Evolutionary conservation across 306 rosid species (phyloP).

Genomic region (Citrullus amarus): DNA sequence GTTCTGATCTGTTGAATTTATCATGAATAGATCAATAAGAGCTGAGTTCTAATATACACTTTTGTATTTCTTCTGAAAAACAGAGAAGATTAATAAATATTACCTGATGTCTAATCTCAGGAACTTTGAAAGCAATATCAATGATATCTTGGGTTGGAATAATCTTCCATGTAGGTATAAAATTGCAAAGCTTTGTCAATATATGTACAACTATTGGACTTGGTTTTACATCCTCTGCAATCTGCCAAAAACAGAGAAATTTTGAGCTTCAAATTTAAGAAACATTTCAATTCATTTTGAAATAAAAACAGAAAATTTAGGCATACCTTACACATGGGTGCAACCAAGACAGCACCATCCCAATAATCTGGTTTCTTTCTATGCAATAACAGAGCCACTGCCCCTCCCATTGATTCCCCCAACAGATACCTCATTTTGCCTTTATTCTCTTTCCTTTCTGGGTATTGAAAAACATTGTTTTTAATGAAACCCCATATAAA

Average conservation of each 20-base stretch:
- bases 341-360: slow-evolving; percentile 89
- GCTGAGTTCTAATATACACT: neutral
- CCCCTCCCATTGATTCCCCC: slow-evolving; percentile 99
- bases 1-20: slow-evolving; percentile 17
- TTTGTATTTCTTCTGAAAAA: neutral
- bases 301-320: neutral
- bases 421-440: slow-evolving; percentile 51
- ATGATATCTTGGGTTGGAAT: slow-evolving; percentile 55
- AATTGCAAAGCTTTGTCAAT: slow-evolving; percentile 34
- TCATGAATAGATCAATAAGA: neutral
- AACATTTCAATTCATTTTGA: neutral
- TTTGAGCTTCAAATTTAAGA: neutral
- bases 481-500: neutral
- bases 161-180: slow-evolving; percentile 66
- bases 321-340: slow-evolving; percentile 94
- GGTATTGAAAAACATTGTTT: neutral
- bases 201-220: slow-evolving; percentile 10
- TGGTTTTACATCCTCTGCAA: slow-evolving; percentile 67
- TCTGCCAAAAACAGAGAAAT: slow-evolving; percentile 28
- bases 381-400: slow-evolving; percentile 60
- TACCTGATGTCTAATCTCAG: slow-evolving; percentile 55
- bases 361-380: slow-evolving; percentile 51
- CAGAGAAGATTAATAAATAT: neutral
- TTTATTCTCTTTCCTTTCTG: slow-evolving; percentile 51
- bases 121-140: slow-evolving; percentile 58